A percentile compares a stretch with the other conserved stretches of the same genome.
These are phyloP conservation scores for Tuber melanosporum DNA, from an alignment of 495 filamentous ascomycete genomes.

Conservation along the genomic window DNA sequence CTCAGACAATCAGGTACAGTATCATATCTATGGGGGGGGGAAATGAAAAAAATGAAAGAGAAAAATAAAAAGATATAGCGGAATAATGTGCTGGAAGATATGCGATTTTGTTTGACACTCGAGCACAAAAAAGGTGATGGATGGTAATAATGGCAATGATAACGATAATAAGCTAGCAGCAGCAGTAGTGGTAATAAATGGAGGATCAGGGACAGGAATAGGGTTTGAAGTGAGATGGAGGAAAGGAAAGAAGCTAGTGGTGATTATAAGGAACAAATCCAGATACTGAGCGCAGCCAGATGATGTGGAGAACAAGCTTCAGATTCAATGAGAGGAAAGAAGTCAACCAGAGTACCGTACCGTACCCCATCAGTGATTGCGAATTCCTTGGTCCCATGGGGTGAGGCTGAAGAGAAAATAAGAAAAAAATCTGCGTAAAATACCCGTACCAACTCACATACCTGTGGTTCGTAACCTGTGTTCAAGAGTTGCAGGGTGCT, in stretches of 20 bases:
- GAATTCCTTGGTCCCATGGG: neutral
- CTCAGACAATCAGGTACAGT: conserved; percentile 22
- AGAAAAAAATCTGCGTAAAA: neutral
- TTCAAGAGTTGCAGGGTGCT: neutral
- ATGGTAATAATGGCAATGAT: neutral
- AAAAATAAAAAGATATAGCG: neutral
- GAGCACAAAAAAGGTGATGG: neutral
- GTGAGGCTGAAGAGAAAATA: neutral
- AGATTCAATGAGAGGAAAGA: neutral
- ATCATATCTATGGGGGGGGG: neutral
- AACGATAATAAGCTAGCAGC: neutral
- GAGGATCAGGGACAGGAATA: neutral
- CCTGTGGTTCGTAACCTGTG: neutral
- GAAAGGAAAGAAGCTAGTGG: neutral
- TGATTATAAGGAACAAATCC: neutral
- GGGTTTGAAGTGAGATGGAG: too few relatives aligned
- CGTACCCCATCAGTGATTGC: neutral
- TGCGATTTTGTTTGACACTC: neutral
- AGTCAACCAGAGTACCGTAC: neutral
- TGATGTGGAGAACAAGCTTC: neutral
- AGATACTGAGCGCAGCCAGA: neutral
- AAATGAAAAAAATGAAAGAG: conserved; percentile 1
- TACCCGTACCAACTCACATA: neutral
- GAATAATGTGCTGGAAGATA: neutral
- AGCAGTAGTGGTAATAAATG: neutral